Conservation (phyloP, 2,329 filamentous ascomycete species). For the Aspergillus brasiliensis region DNA sequence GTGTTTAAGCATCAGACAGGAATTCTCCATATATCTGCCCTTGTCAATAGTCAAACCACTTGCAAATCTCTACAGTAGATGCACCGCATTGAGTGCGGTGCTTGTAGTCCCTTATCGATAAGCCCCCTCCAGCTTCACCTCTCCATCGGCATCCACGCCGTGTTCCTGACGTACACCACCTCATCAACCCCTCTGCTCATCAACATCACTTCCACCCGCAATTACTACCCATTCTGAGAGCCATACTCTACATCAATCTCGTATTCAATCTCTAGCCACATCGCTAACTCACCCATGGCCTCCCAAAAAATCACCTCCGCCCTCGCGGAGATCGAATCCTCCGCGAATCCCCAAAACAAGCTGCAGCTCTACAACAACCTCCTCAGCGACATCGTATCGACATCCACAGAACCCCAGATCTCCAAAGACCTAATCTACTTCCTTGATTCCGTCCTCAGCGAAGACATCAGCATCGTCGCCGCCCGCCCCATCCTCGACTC, state of each 20-base stretch:
- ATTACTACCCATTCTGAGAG: not conserved
- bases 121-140: constrained; percentile 17
- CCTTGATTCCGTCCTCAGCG: constrained; percentile 68
- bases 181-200: constrained; percentile 5
- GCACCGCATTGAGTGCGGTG: not conserved
- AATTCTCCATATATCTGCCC: too few relatives aligned
- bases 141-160: not conserved
- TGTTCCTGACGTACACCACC: not conserved
- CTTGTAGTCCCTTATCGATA: constrained; percentile 27
- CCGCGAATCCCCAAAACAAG: constrained; percentile 53
- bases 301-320: constrained; percentile 53
- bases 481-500: constrained; percentile 69
- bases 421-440: constrained; percentile 68
- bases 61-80: too few relatives aligned
- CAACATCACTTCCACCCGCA: not conserved
- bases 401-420: constrained; percentile 49
- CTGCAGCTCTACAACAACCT: constrained; percentile 59
- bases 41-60: too few relatives aligned
- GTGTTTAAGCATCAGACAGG: too few relatives aligned
- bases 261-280: not conserved
- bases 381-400: constrained; percentile 58
- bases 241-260: not conserved
- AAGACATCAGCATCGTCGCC: constrained; percentile 73
- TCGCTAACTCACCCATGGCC: constrained; percentile 42
- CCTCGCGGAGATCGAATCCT: constrained; percentile 54